Evolutionary conservation across 2,329 filamentous ascomycete species (phyloP), one percentile per base, ranked within the genome.

Genomic region (Rutstroemia sp.): DNA sequence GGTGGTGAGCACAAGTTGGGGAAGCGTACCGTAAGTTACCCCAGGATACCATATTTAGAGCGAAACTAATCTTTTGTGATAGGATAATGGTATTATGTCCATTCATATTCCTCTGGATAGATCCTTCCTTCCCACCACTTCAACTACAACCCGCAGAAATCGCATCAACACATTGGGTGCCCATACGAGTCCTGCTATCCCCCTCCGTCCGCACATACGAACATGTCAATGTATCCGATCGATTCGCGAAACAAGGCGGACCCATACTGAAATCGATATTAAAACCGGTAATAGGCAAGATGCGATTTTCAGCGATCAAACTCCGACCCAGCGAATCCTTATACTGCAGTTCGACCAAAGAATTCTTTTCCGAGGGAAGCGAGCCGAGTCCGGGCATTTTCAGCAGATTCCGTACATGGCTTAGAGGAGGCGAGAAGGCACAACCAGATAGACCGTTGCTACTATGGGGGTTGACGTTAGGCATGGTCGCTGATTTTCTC

Each of bases 41-140:
- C 45, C 23, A 27, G 14, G 4, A 46, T 46, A 42, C 4, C 23
- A 23, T n/a, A 19, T 42, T 6, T 17, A 14, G 16, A 42, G n/a
- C 3, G 10, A 10, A 19, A 42, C 39, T 42, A 9, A 42, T n/a
- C 14, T 42, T 9, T 5, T 7, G 2, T 42, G 62, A 56, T 61
- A 83, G 82, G 8, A 70, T 87, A 23, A 86, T 88, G 82, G 83
- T 88, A 4, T 74, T 88, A 7, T 88, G 83, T 64, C 84, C 85
- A 0, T 87, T 83, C 67, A 75, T 88, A 45, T 88, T 85, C 68
- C 72, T 88, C 23, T 71, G 82, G 55, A 86, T 80, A 2, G 75
- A 75, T 17, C 77, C 78, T 27, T 72, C 76, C 23, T 73, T 80
- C 5, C 82, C 83, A 5, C 70, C 77, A 1, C 73, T 88, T 41